Base-by-base conservation (phyloP, 257 asterid species). In the Primulina tabacum region DNA sequence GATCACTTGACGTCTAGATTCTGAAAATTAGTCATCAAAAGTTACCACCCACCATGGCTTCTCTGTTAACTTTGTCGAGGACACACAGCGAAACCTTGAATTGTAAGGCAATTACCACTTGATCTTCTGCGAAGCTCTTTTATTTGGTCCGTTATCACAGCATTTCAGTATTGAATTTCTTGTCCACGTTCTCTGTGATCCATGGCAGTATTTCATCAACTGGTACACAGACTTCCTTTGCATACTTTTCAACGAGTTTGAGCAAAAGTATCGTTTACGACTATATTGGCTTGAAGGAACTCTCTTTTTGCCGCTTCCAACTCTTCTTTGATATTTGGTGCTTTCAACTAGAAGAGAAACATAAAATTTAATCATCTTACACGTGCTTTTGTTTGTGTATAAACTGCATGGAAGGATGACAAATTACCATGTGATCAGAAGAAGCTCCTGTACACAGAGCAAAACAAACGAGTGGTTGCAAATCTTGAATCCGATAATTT, bases 401-500 rank as follows among this genome's bases (percentile, higher is more conserved):
- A n/a, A n/a, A n/a, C n/a, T 32, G 3, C 29, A 2, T 28, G 29
- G 29, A 28, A 28, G 29, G 29, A 28, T 1, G 29, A 1, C 17
- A 50, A 16, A 50, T 73, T 81, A 85, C 90, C 86, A 71, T 55
- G 70, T 89, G 92, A 76, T 86, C 89, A 58, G 92, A 86, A 75
- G 76, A 69, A 74, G 86, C 84, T 56, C 89, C 92, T 1, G 84
- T 80, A 62, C 89, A 86, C 29, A 83, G 83, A 43, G 89, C 82
- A 73, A 86, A 86, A 76, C 86, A 82, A 71, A 82, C 82, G 61
- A 84, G 86, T 61, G 89, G 86, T 69, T 83, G 83, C n/a, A 66
- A 61, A 53, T 71, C 66, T 73, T 60, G 77, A 89, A 83, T 52
- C 79, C 62, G 69, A 80, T 80, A 28, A 35, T 55, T 40, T 78